These are phyloP conservation scores for Auricularia auricula-judae DNA, from an alignment of 768 basidiomycete genomes.

Conservation along the genomic window DNA sequence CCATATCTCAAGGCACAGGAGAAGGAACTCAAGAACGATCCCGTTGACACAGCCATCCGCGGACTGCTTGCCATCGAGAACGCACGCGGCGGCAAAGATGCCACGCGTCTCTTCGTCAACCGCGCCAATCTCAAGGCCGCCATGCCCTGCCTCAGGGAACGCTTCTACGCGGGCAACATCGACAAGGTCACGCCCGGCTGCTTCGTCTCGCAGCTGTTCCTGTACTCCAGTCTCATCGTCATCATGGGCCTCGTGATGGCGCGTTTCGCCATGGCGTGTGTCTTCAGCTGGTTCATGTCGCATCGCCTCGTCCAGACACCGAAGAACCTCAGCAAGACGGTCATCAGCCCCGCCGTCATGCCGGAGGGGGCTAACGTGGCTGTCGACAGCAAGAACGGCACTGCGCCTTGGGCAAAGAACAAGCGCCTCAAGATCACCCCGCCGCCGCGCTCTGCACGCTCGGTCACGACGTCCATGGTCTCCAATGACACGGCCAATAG, in stretches of 20 bases:
- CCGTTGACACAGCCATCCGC: conserved; percentile 76
- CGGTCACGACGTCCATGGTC: conserved; percentile 45
- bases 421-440: conserved; percentile 36
- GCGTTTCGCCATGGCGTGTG: conserved; percentile 90
- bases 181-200: conserved; percentile 96
- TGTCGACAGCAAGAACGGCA: conserved; percentile 83
- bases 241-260: conserved; percentile 84
- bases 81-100: conserved; percentile 67
- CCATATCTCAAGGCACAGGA: conserved; percentile 75
- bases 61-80: conserved; percentile 44
- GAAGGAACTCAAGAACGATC: conserved; percentile 54
- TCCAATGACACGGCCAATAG: conserved; percentile 25
- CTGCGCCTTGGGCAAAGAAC: conserved; percentile 83
- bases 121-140: conserved; percentile 51
- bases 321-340: conserved; percentile 64
- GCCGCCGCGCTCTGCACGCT: conserved; percentile 33
- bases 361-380: conserved; percentile 92
- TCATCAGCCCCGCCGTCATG: conserved; percentile 90
- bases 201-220: conserved; percentile 79
- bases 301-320: conserved; percentile 70
- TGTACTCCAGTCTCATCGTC: conserved; percentile 84
- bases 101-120: conserved; percentile 77
- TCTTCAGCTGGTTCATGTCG: conserved; percentile 96
- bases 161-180: conserved; percentile 90
- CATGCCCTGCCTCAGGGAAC: conserved; percentile 68